Evolutionary conservation across 768 basidiomycete species (phyloP).

Genomic region (Nidula microcarpa): DNA sequence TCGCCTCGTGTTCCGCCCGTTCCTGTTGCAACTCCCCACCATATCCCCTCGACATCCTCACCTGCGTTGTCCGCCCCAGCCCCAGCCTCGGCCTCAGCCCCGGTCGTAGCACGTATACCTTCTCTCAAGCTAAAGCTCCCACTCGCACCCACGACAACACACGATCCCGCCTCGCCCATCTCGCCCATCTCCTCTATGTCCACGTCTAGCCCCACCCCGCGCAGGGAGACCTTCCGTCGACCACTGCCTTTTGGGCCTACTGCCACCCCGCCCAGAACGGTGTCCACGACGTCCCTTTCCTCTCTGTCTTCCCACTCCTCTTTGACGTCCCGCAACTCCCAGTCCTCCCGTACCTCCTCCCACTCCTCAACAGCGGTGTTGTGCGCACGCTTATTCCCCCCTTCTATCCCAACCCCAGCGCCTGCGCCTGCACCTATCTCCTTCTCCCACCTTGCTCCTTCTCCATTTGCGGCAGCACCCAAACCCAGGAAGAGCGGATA

Average conservation of each 20-base stretch:
- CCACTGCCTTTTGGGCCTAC: neutral
- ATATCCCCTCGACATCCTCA: no score
- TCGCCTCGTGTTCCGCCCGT: neutral
- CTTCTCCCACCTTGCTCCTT: no score
- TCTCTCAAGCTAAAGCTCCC: neutral
- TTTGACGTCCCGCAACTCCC: no score
- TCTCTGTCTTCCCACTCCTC: no score
- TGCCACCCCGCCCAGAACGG: neutral
- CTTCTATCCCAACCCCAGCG: no score
- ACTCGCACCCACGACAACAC: neutral
- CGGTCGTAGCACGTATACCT: no score
- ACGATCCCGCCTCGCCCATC: neutral
- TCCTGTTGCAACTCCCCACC: neutral
- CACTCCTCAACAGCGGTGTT: no score
- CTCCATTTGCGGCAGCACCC: no score
- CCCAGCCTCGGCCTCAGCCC: neutral
- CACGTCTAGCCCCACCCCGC: neutral
- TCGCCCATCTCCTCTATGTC: neutral
- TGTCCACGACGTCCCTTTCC: neutral
- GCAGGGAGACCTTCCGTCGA: neutral
- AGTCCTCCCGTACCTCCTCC: no score
- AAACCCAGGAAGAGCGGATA: no score
- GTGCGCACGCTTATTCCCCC: no score
- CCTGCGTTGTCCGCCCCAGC: neutral
- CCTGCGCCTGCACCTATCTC: no score